Conservation (phyloP, 305 asterid species). For the Fraxinus platypoda region DNA sequence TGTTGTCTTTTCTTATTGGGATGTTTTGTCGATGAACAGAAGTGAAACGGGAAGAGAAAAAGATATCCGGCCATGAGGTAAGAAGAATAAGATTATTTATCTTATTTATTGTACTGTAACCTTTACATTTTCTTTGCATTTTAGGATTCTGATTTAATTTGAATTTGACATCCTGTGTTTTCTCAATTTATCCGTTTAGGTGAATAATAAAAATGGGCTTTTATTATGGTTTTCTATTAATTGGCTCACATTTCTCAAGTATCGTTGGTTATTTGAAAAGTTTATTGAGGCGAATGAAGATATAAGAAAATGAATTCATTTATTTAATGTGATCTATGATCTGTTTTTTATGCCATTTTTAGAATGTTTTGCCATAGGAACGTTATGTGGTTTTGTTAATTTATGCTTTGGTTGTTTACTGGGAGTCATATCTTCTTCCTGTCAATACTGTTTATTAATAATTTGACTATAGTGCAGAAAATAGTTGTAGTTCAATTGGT, state of each 20-base stretch:
- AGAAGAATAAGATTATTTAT: neutral
- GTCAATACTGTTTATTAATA: neutral
- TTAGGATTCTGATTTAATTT: neutral
- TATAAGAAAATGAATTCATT: neutral
- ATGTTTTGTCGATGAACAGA: constrained; percentile 20
- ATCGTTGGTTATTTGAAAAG: neutral
- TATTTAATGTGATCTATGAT: neutral
- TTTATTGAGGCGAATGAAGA: neutral
- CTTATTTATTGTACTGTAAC: neutral
- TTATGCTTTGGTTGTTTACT: neutral
- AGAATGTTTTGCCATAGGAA: neutral
- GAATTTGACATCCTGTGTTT: neutral
- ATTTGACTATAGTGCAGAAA: neutral
- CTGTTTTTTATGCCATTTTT: neutral
- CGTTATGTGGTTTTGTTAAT: neutral
- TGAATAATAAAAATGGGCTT: neutral
- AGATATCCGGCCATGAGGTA: constrained; percentile 43
- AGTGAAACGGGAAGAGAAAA: constrained; percentile 16
- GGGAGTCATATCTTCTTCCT: neutral
- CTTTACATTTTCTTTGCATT: neutral
- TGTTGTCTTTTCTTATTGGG: neutral
- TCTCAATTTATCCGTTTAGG: neutral
- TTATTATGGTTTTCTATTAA: neutral
- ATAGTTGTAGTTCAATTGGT: neutral
- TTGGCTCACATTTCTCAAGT: neutral